Conservation (phyloP, 768 basidiomycete genomes). For the Suillus paluster region DNA sequence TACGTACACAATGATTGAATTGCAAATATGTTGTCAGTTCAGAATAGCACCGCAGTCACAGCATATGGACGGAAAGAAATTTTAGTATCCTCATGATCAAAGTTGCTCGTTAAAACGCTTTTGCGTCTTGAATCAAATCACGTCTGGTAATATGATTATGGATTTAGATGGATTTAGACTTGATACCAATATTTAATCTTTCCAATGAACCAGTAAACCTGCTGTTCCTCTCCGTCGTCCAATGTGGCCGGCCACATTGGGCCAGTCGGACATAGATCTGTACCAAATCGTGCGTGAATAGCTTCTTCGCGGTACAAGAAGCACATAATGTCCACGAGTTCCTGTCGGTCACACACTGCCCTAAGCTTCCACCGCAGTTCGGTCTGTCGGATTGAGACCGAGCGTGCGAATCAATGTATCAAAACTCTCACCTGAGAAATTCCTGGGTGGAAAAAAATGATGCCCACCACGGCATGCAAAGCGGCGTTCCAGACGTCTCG, state of each 20-base stretch:
- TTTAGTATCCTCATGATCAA: too few species aligned
- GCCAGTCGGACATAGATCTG: constrained; percentile 12
- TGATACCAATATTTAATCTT: constrained; percentile 70
- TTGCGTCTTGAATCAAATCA: too few species aligned
- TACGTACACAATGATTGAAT: too few species aligned
- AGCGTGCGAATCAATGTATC: constrained; percentile 12
- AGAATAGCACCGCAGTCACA: too few species aligned
- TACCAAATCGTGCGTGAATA: constrained; percentile 39
- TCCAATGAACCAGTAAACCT: constrained; percentile 61
- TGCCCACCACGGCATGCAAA: constrained; percentile 65
- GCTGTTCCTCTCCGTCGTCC: constrained; percentile 56
- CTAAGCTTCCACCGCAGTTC: constrained; percentile 76
- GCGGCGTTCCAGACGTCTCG: constrained; percentile 75
- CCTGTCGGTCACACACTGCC: constrained; percentile 76
- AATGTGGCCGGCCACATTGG: constrained; percentile 40
- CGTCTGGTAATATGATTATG: not conserved
- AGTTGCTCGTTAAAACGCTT: too few species aligned
- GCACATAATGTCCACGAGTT: constrained; percentile 64
- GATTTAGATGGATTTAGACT: constrained; percentile 46
- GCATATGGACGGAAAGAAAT: too few species aligned
- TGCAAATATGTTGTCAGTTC: too few species aligned
- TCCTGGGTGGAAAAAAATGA: constrained; percentile 72
- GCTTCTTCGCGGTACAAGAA: constrained; percentile 58
- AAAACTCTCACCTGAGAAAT: constrained; percentile 62
- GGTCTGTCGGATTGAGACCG: constrained; percentile 42